Conservation (phyloP, 345 rosid species). For the Rhodamnia argentea region DNA sequence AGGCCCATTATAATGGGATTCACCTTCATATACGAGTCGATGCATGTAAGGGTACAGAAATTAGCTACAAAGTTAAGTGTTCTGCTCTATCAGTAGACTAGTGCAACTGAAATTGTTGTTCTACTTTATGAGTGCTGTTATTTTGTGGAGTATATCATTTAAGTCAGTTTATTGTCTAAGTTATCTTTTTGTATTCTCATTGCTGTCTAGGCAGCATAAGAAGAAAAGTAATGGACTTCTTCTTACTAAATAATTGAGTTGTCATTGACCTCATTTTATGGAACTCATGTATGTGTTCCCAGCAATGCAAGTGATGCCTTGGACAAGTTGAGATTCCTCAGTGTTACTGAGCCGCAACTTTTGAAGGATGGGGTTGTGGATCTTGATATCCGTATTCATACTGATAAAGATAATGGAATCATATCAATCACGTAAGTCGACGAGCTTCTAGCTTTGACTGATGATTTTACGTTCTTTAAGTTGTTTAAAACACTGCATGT, state of each 20-base stretch:
- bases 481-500: background rate
- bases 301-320: conserved; percentile 99
- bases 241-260: background rate
- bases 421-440: conserved; percentile 52
- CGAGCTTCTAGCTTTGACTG: background rate
- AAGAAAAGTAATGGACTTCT: background rate
- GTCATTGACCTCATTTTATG: background rate
- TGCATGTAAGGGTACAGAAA: background rate
- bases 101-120: background rate
- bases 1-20: background rate
- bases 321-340: conserved; percentile 86
- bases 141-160: background rate
- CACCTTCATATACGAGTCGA: background rate
- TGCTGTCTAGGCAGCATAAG: background rate
- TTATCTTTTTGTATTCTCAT: background rate
- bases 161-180: background rate
- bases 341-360: conserved; percentile 71
- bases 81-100: background rate
- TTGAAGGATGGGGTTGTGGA: conserved; percentile 49
- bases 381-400: conserved; percentile 81
- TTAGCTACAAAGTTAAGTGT: background rate
- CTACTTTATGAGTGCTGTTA: background rate
- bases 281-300: conserved; percentile 6
- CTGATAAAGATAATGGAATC: conserved; percentile 78
- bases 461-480: background rate